Evolutionary conservation across 2,329 filamentous ascomycete genomes (phyloP), one percentile per base, ranked within the genome.

Genomic region (Diplodia seriata): DNA sequence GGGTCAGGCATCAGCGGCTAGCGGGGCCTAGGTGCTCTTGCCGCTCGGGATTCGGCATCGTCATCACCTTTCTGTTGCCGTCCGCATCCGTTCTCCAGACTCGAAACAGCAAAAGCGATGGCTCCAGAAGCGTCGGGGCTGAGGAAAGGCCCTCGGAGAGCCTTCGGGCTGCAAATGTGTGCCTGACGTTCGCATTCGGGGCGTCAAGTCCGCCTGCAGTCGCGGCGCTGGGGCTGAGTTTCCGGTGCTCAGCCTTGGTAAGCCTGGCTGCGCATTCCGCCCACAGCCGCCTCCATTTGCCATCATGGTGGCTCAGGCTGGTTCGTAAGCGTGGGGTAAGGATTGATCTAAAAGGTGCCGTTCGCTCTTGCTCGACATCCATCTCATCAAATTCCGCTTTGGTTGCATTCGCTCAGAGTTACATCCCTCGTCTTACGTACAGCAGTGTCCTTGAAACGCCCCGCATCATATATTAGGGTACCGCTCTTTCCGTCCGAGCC

Each of bases 141-240:
- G 53, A 23, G 4, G 31, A 26, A 9, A 18, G 18, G n/a, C 26
- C 7, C 29, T 33, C 9, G 53, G 53, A 33, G 11, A 38, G 7
- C 31, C 53, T 33, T 18, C 31, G 36, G 31, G 43, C 43, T 38
- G 31, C 31, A 31, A 31, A 31, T 31, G 8, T 31, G 31, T 31
- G 53, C 53, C 53, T 56, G 53, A 14, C 12, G 15, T 9, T 23
- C 53, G 15, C 26, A 4, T 18, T n/a, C 11, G 4, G 53, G 53
- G 31, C 31, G 53, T 38, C 20, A 56, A 56, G 53, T 56, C 53
- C 31, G 53, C 53, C 53, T 56, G 33, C 31, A n/a, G 53, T 56
- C 53, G 53, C 38, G 53, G 53, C 53, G 53, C 53, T 14, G 53
- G 53, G 53, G 53, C 53, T 56, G 53, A 56, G 53, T 23, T 20